Evolutionary conservation across 768 basidiomycete species (phyloP).

Genomic region (Leccinum olivaceopallidum): DNA sequence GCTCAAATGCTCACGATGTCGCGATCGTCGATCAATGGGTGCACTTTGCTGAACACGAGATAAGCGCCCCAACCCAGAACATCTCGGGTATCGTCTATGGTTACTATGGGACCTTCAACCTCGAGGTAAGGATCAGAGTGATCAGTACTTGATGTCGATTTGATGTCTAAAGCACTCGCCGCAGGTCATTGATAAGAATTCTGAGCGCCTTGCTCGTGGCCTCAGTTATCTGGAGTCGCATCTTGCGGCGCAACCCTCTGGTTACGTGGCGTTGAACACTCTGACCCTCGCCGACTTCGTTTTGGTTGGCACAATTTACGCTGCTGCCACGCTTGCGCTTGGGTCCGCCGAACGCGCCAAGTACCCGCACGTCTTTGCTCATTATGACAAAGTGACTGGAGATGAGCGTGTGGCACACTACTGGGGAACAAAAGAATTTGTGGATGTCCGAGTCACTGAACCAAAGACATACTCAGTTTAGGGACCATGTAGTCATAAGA

Average conservation of each 20-base stretch:
- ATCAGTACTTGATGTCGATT: too few species aligned
- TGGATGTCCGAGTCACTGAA: conserved; percentile 8
- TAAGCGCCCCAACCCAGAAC: conserved; percentile 2
- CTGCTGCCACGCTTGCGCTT: conserved; percentile 5
- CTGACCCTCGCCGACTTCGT: conserved; percentile 24
- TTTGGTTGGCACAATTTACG: conserved; percentile 9
- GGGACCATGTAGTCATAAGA: background rate
- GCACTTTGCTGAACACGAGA: conserved; percentile 17
- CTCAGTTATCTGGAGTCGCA: conserved; percentile 19
- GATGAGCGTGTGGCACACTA: conserved; percentile 14
- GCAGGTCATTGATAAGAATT: background rate
- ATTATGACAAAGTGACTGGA: conserved; percentile 20
- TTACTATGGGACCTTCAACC: conserved; percentile 1
- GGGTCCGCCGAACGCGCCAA: conserved; percentile 15
- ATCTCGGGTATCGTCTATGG: conserved; percentile 6
- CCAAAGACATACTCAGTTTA: background rate
- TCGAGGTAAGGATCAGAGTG: conserved; percentile 1
- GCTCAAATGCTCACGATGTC: conserved; percentile 11
- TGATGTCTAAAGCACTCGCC: background rate
- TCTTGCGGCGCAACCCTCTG: conserved; percentile 9
- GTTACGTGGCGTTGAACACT: conserved; percentile 14
- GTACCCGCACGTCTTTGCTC: conserved; percentile 20
- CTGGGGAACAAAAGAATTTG: conserved; percentile 14
- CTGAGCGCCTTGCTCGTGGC: conserved; percentile 1
- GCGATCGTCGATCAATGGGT: conserved; percentile 16